Evolutionary conservation across 352 stramenopile genomes (phyloP), one percentile per base, ranked within the genome.

Genomic region (Phytopythium cucurbitacearum): DNA sequence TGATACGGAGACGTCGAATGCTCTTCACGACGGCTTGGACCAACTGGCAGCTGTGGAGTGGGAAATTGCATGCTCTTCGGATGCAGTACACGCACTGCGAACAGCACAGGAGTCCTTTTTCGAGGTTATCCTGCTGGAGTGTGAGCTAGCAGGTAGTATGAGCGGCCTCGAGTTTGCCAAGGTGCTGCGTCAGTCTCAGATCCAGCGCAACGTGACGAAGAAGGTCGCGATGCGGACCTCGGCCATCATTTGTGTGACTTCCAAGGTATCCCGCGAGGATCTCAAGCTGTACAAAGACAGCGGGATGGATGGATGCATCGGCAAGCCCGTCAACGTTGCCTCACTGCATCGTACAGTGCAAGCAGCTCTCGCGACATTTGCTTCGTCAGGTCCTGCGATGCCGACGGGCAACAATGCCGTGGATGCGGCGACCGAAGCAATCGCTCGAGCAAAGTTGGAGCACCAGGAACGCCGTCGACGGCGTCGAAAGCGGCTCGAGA

Each of bases 261-360:
- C 56, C 9, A 53, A 84, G 48, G 94, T 80, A 1, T 58, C 75
- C 2, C 57, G 72, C 0, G 60, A 72, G 7, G 86, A 97, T 58
- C 65, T 97, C 3, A 75, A 89, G 44, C 52, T 76, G 7, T 98
- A 97, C 64, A 95, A 94, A 57, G 76, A 93, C 33, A 75, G 67
- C 6, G 89, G 89, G n/a, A 94, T 97, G 73, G 89, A 97, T 60
- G 89, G 92, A 5, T 98, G 90, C 53, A 67, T 98, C 15, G 77
- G 76, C 34, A 94, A 94, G 56, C 92, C 92, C 1, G 44, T 96
- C 7, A 68, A 80, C 34, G 46, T 45, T 4, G 70, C 79, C 6
- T 81, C 86, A 2, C 53, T 97, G 36, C 48, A 86, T 0, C 82
- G 73, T 15, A 97, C 89, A 0, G 55, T 98, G 3, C 64, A 78